phyloP scores from a whole-genome alignment of 2,329 filamentous ascomycete genomes.

The Didymellaceae sp. region DNA sequence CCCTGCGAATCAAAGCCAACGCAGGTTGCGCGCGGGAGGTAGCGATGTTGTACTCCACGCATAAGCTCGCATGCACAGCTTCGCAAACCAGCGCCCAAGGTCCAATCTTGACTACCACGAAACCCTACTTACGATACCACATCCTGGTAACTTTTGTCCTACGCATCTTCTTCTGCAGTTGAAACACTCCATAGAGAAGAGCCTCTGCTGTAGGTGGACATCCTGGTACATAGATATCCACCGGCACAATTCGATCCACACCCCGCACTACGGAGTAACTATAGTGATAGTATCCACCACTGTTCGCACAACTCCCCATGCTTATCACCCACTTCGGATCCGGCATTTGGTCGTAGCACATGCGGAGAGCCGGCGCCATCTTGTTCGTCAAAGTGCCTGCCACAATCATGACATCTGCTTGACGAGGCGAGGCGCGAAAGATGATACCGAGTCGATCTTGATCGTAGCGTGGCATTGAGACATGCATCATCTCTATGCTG shows the following conservation, averaged over 20 bases:
- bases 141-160: constrained; percentile 58
- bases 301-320: constrained; percentile 81
- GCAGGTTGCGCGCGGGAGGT: too few relatives aligned
- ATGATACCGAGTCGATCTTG: constrained; percentile 88
- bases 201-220: constrained; percentile 65
- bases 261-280: constrained; percentile 78
- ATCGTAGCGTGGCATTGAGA: constrained; percentile 85
- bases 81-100: too few relatives aligned
- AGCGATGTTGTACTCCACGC: too few relatives aligned
- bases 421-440: constrained; percentile 83
- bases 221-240: constrained; percentile 82
- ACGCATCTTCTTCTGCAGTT: constrained; percentile 78
- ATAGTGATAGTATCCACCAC: constrained; percentile 82
- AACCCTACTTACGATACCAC: constrained; percentile 59
- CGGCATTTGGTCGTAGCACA: constrained; percentile 94
- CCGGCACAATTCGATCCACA: constrained; percentile 77
- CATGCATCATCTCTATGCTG: constrained; percentile 90
- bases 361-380: constrained; percentile 85
- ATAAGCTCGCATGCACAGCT: too few relatives aligned
- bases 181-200: constrained; percentile 68
- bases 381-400: constrained; percentile 94
- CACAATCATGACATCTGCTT: constrained; percentile 92
- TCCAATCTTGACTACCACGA: too few relatives aligned
- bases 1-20: not conserved
- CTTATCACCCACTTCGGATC: constrained; percentile 84